Evolutionary conservation across 2,329 filamentous ascomycete genomes (phyloP).

Genomic region (Fusarium aywerte): DNA sequence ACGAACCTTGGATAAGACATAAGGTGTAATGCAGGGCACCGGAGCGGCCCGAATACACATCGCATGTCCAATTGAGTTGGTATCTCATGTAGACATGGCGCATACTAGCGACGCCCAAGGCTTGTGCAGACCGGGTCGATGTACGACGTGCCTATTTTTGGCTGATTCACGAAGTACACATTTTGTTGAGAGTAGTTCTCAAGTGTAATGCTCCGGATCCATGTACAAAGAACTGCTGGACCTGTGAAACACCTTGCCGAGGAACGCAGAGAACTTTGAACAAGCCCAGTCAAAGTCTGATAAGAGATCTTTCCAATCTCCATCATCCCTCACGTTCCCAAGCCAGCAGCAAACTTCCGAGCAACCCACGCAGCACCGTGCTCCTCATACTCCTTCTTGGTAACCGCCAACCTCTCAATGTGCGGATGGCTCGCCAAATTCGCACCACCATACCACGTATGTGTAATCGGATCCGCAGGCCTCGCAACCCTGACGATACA

Average conservation of each 20-base stretch:
- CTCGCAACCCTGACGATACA: constrained; percentile 79
- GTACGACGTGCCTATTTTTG: background rate
- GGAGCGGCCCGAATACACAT: background rate
- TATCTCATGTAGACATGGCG: background rate
- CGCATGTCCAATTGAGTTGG: background rate
- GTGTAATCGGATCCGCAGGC: constrained; percentile 78
- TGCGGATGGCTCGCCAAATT: constrained; percentile 76
- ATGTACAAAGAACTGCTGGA: background rate
- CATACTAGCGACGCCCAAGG: background rate
- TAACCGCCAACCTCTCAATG: constrained; percentile 77
- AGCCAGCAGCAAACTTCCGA: constrained; percentile 69
- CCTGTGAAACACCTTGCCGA: background rate
- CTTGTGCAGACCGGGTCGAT: background rate
- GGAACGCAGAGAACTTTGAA: background rate
- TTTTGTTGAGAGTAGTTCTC: no score
- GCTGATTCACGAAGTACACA: background rate
- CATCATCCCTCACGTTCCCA: constrained; percentile 29
- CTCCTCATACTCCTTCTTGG: constrained; percentile 90
- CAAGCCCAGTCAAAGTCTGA: background rate
- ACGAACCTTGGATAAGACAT: background rate
- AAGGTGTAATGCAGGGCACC: background rate
- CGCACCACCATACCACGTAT: constrained; percentile 88
- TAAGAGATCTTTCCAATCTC: background rate
- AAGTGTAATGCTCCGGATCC: no score
- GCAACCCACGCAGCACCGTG: constrained; percentile 79